A percentile compares a stretch with the other conserved stretches of the same genome.
phyloP scores from a whole-genome alignment of 2,329 filamentous ascomycete species.

The Diaporthe citriasiana region DNA sequence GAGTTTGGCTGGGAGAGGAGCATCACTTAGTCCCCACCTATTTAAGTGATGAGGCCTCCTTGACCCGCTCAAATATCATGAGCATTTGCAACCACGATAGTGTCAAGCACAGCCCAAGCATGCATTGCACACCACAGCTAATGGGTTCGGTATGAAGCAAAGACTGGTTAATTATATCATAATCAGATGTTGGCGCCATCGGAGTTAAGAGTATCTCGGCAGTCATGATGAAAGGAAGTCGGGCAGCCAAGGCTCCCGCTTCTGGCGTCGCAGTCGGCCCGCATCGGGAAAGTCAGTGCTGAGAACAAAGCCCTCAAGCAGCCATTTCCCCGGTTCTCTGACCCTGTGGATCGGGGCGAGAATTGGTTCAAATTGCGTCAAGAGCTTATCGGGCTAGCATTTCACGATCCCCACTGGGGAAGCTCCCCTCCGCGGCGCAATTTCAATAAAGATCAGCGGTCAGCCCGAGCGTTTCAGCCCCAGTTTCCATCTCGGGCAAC shows the following conservation, averaged over 20 bases:
- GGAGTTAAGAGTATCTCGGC: not conserved
- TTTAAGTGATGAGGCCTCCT: not conserved
- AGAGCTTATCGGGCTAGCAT: slow-evolving; percentile 21
- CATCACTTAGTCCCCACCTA: not conserved
- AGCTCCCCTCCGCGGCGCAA: slow-evolving; percentile 25
- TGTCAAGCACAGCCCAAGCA: not conserved
- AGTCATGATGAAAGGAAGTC: slow-evolving; percentile 7
- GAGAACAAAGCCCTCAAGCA: slow-evolving; percentile 25
- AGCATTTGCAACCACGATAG: not conserved
- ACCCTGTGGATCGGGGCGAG: slow-evolving; percentile 19
- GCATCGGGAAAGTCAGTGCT: slow-evolving; percentile 25
- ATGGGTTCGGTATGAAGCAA: not conserved
- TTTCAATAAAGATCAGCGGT: slow-evolving; percentile 33
- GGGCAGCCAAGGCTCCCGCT: not conserved
- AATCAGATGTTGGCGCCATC: not conserved
- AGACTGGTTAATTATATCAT: not conserved
- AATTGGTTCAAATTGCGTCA: slow-evolving; percentile 27
- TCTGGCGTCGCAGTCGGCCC: not conserved
- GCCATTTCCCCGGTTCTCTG: slow-evolving; percentile 21
- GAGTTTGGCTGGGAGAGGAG: not conserved
- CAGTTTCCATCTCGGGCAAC: slow-evolving; percentile 35
- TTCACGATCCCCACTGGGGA: slow-evolving; percentile 20
- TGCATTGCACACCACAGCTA: too few relatives aligned
- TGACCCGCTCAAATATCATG: not conserved
- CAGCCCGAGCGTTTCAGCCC: slow-evolving; percentile 35